Conservation (phyloP, 1,139 yeast species). For the Hemisphaericaspora subhashii region DNA sequence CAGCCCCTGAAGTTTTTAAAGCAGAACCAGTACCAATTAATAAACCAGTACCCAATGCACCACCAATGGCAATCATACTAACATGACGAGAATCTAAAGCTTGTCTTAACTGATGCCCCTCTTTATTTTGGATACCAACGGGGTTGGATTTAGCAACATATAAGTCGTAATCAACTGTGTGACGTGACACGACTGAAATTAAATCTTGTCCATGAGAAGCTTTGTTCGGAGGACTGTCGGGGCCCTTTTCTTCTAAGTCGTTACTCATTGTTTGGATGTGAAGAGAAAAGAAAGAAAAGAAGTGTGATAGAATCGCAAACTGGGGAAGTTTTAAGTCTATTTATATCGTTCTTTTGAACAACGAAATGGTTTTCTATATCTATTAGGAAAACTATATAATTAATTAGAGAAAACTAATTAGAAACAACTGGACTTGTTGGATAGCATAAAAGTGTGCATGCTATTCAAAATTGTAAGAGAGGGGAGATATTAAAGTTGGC, state of each 20-base stretch:
- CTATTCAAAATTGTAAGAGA: too few relatives aligned
- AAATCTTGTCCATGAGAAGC: constrained; percentile 8
- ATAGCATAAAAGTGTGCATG: too few relatives aligned
- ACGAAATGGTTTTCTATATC: too few relatives aligned
- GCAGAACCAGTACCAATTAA: constrained; percentile 71
- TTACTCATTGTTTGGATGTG: constrained; percentile 17
- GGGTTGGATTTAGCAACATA: constrained; percentile 45
- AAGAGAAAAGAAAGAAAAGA: background rate
- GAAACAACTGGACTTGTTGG: too few relatives aligned
- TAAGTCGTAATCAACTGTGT: constrained; percentile 51
- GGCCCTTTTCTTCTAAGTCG: constrained; percentile 5
- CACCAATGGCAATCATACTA: constrained; percentile 66
- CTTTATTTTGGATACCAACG: constrained; percentile 31
- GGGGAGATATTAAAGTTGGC: too few relatives aligned
- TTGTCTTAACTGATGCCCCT: constrained; percentile 58
- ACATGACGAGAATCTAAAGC: constrained; percentile 69
- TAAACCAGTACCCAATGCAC: constrained; percentile 63
- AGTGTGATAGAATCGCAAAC: too few relatives aligned
- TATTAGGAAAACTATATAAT: too few relatives aligned
- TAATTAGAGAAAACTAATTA: too few relatives aligned
- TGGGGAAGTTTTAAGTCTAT: too few relatives aligned
- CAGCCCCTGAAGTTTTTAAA: constrained; percentile 67
- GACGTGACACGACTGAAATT: constrained; percentile 19
- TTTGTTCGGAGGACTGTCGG: background rate
- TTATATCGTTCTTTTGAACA: too few relatives aligned